Percentiles rank a stretch among this genome's conserved stretches.
Conservation (phyloP, 2,329 filamentous ascomycete species). For the Alternaria viburni region DNA sequence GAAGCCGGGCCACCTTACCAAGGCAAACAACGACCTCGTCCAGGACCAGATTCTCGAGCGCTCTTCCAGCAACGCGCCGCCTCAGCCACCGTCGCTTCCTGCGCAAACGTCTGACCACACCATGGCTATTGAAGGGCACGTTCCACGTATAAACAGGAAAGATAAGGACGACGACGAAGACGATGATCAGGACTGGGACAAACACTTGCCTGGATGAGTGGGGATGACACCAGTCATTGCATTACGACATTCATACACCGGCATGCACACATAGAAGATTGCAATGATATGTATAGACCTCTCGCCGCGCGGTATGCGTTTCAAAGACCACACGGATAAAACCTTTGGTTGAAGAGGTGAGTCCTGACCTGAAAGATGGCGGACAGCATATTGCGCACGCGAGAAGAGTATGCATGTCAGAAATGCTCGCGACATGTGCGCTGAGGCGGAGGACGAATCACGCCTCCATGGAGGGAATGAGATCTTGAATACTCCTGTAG, state of each 20-base stretch:
- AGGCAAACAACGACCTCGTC: slow-evolving; percentile 41
- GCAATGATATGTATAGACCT: background rate
- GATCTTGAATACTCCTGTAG: background rate
- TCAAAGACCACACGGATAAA: background rate
- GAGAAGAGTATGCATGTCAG: background rate
- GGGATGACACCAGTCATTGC: background rate
- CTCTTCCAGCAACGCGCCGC: slow-evolving; percentile 24
- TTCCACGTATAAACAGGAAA: slow-evolving; percentile 34
- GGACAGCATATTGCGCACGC: background rate
- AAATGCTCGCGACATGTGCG: background rate
- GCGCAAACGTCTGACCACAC: slow-evolving; percentile 29
- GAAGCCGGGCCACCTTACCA: slow-evolving; percentile 37
- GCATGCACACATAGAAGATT: background rate
- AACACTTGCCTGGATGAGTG: slow-evolving; percentile 36
- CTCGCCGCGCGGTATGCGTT: background rate
- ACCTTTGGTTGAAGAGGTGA: background rate
- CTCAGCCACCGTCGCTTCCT: slow-evolving; percentile 34
- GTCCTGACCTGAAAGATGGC: background rate
- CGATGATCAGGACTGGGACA: slow-evolving; percentile 44
- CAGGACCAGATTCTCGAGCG: slow-evolving; percentile 41
- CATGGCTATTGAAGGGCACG: slow-evolving; percentile 48
- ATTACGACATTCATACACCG: background rate
- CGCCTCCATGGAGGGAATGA: background rate
- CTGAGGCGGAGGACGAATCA: background rate
- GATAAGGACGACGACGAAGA: slow-evolving; percentile 28